Conservation (phyloP, 495 filamentous ascomycete species). For the Aspergillus kassunensis region DNA sequence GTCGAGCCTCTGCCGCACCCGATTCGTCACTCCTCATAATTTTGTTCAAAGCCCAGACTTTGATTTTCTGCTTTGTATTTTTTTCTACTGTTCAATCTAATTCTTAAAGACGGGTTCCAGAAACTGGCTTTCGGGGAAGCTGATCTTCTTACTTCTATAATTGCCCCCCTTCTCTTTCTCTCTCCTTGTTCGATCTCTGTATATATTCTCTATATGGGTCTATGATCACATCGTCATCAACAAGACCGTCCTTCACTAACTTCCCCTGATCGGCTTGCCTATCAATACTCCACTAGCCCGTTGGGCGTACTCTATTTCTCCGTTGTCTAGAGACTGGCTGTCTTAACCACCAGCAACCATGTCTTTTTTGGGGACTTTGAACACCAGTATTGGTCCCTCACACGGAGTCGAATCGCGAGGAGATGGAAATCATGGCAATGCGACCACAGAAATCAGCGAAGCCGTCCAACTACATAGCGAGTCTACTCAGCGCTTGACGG, state of each 20-base stretch:
- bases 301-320: slow-evolving; percentile 6
- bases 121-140: too few relatives aligned
- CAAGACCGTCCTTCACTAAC: background rate
- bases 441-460: background rate
- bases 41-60: slow-evolving; percentile 11
- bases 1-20: slow-evolving; percentile 7
- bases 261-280: background rate
- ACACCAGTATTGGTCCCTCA: slow-evolving; percentile 28
- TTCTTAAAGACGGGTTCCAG: background rate
- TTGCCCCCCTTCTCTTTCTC: background rate
- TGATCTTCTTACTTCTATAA: background rate
- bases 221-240: too few relatives aligned
- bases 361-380: slow-evolving; percentile 41
- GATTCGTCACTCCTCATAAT: slow-evolving; percentile 10
- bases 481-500: background rate
- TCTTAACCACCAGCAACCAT: slow-evolving; percentile 25
- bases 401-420: slow-evolving; percentile 12
- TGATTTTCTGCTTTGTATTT: slow-evolving; percentile 3
- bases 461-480: slow-evolving; percentile 2
- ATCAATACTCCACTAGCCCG: slow-evolving; percentile 4
- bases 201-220: too few relatives aligned
- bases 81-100: too few relatives aligned
- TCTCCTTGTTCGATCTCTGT: background rate
- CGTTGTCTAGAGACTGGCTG: slow-evolving; percentile 15
- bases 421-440: slow-evolving; percentile 6